phyloP scores from a whole-genome alignment of 768 basidiomycete genomes.

The Mycena rebaudengoi region DNA sequence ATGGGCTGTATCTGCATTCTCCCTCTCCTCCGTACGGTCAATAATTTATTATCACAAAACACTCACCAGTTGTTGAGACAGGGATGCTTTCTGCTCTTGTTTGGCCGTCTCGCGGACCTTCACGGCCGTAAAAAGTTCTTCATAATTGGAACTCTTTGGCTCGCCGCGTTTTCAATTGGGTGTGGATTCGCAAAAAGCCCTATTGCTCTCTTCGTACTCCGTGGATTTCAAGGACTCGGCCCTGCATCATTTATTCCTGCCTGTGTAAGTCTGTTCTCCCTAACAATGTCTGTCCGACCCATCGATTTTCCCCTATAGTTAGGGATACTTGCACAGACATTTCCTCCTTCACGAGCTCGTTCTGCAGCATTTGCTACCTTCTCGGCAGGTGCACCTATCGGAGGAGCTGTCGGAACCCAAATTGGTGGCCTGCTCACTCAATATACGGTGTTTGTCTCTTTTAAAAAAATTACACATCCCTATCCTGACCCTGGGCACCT shows the following conservation, averaged over 20 bases:
- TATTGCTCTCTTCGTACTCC: slow-evolving; percentile 62
- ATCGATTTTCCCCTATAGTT: slow-evolving; percentile 41
- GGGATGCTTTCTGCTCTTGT: slow-evolving; percentile 70
- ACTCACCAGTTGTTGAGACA: slow-evolving; percentile 28
- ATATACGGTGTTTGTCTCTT: slow-evolving; percentile 22
- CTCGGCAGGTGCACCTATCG: slow-evolving; percentile 76
- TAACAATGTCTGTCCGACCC: background rate
- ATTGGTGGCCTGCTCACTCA: slow-evolving; percentile 69
- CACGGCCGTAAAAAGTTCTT: slow-evolving; percentile 67
- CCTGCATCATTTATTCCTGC: slow-evolving; percentile 67
- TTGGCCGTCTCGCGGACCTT: slow-evolving; percentile 70
- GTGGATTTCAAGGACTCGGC: slow-evolving; percentile 71
- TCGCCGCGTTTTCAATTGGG: slow-evolving; percentile 55
- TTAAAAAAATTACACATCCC: background rate
- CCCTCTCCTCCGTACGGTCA: slow-evolving; percentile 59
- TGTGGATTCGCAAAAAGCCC: slow-evolving; percentile 58
- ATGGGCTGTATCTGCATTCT: slow-evolving; percentile 60
- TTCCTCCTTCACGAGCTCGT: slow-evolving; percentile 60
- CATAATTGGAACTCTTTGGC: slow-evolving; percentile 54
- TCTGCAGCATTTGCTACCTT: slow-evolving; percentile 75
- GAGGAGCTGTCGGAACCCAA: slow-evolving; percentile 62
- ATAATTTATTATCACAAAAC: background rate
- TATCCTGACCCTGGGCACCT: too few relatives aligned
- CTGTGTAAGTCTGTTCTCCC: slow-evolving; percentile 48
- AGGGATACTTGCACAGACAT: slow-evolving; percentile 74